phyloP scores from a whole-genome alignment of 1,284 basidiomycete genomes.

The Sporisorium exsertum region DNA sequence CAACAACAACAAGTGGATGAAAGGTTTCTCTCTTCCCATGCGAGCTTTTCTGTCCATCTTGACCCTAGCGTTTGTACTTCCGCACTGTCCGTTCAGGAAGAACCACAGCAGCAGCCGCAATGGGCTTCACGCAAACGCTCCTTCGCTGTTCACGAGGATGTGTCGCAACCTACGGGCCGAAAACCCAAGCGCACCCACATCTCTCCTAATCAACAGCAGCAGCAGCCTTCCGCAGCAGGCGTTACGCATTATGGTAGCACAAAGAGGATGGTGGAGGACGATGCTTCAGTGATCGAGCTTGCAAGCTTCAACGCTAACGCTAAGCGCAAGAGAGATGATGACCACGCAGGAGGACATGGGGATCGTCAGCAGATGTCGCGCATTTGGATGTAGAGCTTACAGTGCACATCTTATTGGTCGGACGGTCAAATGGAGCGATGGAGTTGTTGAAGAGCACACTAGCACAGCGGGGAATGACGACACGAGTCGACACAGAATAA shows the following conservation, averaged over 20 bases:
- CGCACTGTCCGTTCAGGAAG: background rate
- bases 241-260: background rate
- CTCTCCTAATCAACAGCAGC: background rate
- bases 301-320: no score
- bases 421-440: background rate
- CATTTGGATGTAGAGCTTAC: no score
- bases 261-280: background rate
- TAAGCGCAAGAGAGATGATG: background rate
- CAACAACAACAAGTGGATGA: background rate
- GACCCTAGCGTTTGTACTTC: no score
- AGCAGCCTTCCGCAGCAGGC: background rate
- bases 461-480: background rate
- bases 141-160: no score
- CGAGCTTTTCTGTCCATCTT: no score
- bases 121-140: no score
- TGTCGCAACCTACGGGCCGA: no score
- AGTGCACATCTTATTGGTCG: background rate
- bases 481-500: background rate
- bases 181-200: no score
- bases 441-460: background rate
- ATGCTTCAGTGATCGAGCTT: background rate
- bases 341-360: background rate
- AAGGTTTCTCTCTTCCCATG: no score
- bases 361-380: background rate
- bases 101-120: background rate